A percentile compares a stretch with the other conserved stretches of the same genome.
Conservation (phyloP, 1,284 basidiomycete genomes). For the Microbotryum scabiosae region DNA sequence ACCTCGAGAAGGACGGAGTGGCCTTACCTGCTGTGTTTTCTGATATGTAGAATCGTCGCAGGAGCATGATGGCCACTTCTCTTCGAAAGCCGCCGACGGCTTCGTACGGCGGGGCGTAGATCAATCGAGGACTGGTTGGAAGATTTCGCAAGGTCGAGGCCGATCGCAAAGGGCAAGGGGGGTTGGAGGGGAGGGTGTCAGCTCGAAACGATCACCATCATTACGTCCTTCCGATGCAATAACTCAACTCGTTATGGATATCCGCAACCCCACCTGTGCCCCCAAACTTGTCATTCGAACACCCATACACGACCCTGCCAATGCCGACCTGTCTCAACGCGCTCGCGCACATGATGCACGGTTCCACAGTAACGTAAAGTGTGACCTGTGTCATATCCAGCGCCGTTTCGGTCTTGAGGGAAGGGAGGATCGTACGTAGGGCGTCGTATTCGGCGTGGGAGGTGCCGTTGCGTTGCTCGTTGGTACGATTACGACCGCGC, state of each 20-base stretch:
- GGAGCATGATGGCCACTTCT: constrained; percentile 89
- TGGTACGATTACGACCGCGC: constrained; percentile 82
- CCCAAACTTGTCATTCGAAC: constrained; percentile 92
- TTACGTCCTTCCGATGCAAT: neutral
- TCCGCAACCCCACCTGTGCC: constrained; percentile 92
- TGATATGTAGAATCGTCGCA: constrained; percentile 90
- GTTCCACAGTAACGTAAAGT: constrained; percentile 97
- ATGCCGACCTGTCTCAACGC: constrained; percentile 91
- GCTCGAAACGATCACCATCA: neutral
- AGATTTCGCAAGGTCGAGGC: neutral
- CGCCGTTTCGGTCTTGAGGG: constrained; percentile 10
- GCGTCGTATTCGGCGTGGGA: constrained; percentile 97
- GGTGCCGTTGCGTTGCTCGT: constrained; percentile 88
- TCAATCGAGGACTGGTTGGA: constrained; percentile 30
- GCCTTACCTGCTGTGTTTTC: constrained; percentile 81
- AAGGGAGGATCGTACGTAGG: constrained; percentile 75
- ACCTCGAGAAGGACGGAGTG: constrained; percentile 5
- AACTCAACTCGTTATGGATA: constrained; percentile 63
- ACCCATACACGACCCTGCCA: constrained; percentile 82
- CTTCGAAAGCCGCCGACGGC: constrained; percentile 75
- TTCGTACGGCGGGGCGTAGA: constrained; percentile 59
- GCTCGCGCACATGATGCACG: constrained; percentile 98
- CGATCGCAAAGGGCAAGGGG: neutral
- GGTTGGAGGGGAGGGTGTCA: neutral
- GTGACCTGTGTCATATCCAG: constrained; percentile 48